Conservation (phyloP, 768 basidiomycete genomes). For the Arthromyces matolae region DNA sequence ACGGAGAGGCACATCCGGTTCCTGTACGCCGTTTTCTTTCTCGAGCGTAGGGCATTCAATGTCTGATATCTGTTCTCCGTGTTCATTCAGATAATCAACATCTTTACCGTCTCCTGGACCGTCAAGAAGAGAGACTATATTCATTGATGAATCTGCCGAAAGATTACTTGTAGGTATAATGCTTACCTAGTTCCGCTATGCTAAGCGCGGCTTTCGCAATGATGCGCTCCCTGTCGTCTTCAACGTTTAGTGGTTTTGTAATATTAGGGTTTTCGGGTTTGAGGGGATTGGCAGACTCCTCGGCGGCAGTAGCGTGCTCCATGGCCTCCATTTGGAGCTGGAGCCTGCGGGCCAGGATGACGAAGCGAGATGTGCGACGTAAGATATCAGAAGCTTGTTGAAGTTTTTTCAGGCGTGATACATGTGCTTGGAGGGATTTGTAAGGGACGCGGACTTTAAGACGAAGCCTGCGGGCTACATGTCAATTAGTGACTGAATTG, state of each 20-base stretch:
- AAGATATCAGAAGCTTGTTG: constrained; percentile 84
- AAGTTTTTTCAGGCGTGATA: constrained; percentile 69
- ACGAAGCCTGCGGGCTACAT: constrained; percentile 53
- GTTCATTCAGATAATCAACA: neutral
- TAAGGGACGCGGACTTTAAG: constrained; percentile 86
- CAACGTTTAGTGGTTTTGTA: constrained; percentile 36
- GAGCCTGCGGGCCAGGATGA: constrained; percentile 75
- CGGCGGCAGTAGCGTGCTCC: constrained; percentile 25
- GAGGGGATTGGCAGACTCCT: constrained; percentile 13
- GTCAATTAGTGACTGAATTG: constrained; percentile 22
- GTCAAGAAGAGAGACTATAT: constrained; percentile 49
- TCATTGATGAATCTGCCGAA: constrained; percentile 6
- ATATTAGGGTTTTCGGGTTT: constrained; percentile 9
- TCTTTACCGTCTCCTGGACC: constrained; percentile 23
- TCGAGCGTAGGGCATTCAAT: constrained; percentile 10
- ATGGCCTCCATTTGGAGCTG: constrained; percentile 84
- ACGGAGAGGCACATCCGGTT: constrained; percentile 53
- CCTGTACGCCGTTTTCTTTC: constrained; percentile 16
- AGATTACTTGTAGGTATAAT: neutral
- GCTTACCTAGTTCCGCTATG: constrained; percentile 84
- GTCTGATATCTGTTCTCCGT: constrained; percentile 1
- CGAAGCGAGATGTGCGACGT: constrained; percentile 80
- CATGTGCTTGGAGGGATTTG: constrained; percentile 64
- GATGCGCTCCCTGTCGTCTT: constrained; percentile 80
- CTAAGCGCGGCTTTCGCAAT: constrained; percentile 94